Percentiles rank a stretch among this genome's conserved stretches.
Conservation (phyloP, 139 green algal species). For the Chlorella vulgaris region DNA sequence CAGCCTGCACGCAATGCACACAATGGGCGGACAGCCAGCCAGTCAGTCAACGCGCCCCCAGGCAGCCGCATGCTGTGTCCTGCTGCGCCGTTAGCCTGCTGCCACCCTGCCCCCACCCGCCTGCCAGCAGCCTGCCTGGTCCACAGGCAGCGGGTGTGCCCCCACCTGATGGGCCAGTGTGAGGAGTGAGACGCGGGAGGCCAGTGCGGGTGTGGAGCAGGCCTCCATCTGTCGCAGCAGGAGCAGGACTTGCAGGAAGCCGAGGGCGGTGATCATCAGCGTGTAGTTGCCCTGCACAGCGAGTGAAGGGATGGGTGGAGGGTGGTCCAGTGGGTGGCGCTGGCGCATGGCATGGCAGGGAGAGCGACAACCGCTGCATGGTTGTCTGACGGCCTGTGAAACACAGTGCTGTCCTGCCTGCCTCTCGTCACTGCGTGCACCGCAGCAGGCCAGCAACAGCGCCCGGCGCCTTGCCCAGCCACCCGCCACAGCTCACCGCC, state of each 20-base stretch:
- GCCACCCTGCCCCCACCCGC: too few species aligned
- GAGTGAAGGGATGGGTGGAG: not conserved
- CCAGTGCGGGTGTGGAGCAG: slow-evolving; percentile 45
- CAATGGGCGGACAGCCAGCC: not conserved
- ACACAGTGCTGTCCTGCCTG: too few species aligned
- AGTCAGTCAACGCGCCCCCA: too few species aligned
- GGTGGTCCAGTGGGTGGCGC: too few species aligned
- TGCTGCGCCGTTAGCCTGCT: too few species aligned
- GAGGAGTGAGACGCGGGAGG: slow-evolving; percentile 74
- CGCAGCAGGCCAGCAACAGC: not conserved
- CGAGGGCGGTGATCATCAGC: slow-evolving; percentile 65
- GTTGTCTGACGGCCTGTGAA: too few species aligned
- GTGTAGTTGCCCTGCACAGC: slow-evolving; percentile 71
- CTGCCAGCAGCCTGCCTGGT: not conserved
- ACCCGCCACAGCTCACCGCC: slow-evolving; percentile 26
- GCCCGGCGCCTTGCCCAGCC: not conserved
- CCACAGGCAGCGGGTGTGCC: not conserved
- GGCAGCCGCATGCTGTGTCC: too few species aligned
- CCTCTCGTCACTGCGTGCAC: too few species aligned
- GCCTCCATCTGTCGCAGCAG: slow-evolving; percentile 80
- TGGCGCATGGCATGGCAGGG: too few species aligned
- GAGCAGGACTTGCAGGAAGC: slow-evolving; percentile 65
- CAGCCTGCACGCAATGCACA: slow-evolving; percentile 57
- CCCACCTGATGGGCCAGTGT: slow-evolving; percentile 57
- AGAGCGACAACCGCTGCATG: too few species aligned